Evolutionary conservation across 768 basidiomycete genomes (phyloP).

Genomic region (Xerocomellus amylosporus): DNA sequence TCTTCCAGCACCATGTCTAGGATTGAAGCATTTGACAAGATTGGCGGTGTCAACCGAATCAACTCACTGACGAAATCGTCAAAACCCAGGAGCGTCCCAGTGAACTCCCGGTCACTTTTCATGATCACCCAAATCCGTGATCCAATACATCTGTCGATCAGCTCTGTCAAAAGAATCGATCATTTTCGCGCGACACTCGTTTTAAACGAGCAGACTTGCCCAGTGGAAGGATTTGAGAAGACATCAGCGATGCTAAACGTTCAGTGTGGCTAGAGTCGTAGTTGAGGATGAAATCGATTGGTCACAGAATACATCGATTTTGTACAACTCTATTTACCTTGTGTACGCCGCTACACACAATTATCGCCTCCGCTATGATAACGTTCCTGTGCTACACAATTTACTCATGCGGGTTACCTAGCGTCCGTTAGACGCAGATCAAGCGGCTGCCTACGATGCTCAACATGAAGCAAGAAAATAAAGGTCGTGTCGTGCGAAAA

Average conservation of each 20-base stretch:
- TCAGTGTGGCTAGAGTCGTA: not conserved
- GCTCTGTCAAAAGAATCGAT: conserved; percentile 48
- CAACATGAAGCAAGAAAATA: conserved; percentile 23
- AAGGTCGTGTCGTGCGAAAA: conserved; percentile 10
- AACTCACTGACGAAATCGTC: conserved; percentile 99
- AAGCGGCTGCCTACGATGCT: conserved; percentile 19
- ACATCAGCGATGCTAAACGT: conserved; percentile 51
- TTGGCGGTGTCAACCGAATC: not conserved
- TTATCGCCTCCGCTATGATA: conserved; percentile 24
- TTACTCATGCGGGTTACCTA: conserved; percentile 16
- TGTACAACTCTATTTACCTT: conserved; percentile 12
- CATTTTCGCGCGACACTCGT: not conserved
- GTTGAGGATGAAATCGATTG: conserved; percentile 1
- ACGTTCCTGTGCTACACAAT: conserved; percentile 18
- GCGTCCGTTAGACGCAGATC: conserved; percentile 36
- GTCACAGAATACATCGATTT: not conserved
- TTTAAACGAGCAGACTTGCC: conserved; percentile 42
- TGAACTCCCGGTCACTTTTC: conserved; percentile 97
- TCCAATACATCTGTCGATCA: conserved; percentile 97
- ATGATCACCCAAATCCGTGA: conserved; percentile 98
- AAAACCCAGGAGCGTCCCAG: conserved; percentile 90
- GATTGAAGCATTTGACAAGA: not conserved
- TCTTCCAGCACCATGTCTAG: conserved; percentile 94
- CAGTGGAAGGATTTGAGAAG: conserved; percentile 91
- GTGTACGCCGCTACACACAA: conserved; percentile 5